A percentile compares a stretch with the other conserved stretches of the same genome.
Conservation (phyloP, 2,329 filamentous ascomycete genomes). For the Cercospora nicotianae region DNA sequence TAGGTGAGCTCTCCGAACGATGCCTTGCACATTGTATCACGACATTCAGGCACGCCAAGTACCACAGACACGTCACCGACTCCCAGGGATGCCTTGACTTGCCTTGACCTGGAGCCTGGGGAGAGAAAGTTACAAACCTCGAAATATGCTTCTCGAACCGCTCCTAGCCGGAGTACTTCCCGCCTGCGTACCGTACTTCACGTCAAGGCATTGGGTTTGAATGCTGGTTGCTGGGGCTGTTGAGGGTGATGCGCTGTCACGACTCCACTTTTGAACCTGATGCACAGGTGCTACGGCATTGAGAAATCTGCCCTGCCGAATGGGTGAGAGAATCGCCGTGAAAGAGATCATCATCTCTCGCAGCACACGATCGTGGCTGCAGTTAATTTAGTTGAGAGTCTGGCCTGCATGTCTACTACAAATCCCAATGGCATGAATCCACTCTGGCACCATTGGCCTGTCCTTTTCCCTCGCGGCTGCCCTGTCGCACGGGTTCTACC, state of each 20-base stretch:
- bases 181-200: not conserved
- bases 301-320: not conserved
- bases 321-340: not conserved
- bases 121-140: not conserved
- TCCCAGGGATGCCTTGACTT: not conserved
- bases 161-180: not conserved
- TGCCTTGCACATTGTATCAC: not conserved
- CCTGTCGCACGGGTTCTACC: not conserved
- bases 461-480: not conserved
- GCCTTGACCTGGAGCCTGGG: not conserved
- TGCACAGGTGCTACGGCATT: not conserved
- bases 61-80: constrained; percentile 7
- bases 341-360: not conserved
- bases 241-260: constrained; percentile 8
- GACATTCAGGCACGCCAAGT: constrained; percentile 5
- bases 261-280: not conserved
- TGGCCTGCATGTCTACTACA: not conserved
- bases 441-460: not conserved
- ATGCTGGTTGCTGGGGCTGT: not conserved
- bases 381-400: not conserved
- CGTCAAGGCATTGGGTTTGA: not conserved
- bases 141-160: constrained; percentile 10
- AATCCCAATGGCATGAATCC: not conserved
- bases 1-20: not conserved
- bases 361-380: not conserved